Evolutionary conservation across 2,329 filamentous ascomycete species (phyloP), one percentile per base, ranked within the genome.

Genomic region (Coniochaeta sp.): DNA sequence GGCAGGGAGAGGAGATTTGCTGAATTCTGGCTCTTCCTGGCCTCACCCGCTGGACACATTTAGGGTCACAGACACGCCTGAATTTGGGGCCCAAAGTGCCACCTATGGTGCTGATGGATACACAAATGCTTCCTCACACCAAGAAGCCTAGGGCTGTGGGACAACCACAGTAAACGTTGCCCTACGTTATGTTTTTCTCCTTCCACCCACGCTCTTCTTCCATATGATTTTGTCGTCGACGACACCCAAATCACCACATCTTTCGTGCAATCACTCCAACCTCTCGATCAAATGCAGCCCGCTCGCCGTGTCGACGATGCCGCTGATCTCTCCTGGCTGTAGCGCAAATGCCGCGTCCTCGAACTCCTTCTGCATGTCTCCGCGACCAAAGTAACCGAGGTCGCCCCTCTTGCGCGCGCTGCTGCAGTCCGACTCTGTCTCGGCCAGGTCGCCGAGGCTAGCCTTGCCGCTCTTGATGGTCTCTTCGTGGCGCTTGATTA

Each of bases 281-380:
- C 93, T 89, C 78, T 98, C 89, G 76, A 99, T 99, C 76, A 99
- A 80, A 78, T 99, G 95, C 70, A 98, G 80, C 1, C 95, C 95
- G 58, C 93, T 97, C 57, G 92, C 93, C 42, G 95, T 97, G 75
- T 96, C 90, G 14, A 98, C 89, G 40, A 97, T 81, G 55, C 83
- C 81, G 75, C 93, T 97, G 70, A 98, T 86, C 75, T 97, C 85
- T 36, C 92, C 93, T 2, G 89, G 88, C 74, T 93, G 84, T 59
- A 99, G 81, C n/a, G 84, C 88, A 77, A 99, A 99, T 1, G 95
- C 89, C 4, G 93, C 93, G 60, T 97, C 91, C 77, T 99, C 95
- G 71, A 99, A 99, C 76, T 97, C 93, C 79, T 93, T 93, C 74
- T 99, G 95, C 95, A 99, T 99, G 70, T 98, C 93, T 30, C 92